Conservation (phyloP, 2,329 filamentous ascomycete genomes). For the Scedosporium aurantiacum region DNA sequence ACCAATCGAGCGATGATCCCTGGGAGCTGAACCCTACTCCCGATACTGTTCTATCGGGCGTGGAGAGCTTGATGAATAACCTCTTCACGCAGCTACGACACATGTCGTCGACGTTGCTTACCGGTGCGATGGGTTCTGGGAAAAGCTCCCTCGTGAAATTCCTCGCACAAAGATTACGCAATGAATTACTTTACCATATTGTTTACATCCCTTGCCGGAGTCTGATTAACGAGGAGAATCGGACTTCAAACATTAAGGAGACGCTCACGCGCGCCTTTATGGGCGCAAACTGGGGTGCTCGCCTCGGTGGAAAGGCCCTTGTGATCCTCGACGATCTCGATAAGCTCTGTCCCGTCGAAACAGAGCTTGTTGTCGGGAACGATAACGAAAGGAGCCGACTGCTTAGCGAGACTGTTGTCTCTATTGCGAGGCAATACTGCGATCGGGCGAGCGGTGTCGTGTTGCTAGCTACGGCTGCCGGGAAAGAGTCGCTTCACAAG, state of each 20-base stretch:
- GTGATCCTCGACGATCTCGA: slow-evolving; percentile 91
- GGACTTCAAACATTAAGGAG: slow-evolving; percentile 84
- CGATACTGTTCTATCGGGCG: slow-evolving; percentile 63
- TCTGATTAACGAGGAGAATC: slow-evolving; percentile 80
- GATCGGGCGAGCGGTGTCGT: slow-evolving; percentile 70
- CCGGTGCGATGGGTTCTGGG: slow-evolving; percentile 79
- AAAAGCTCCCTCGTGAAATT: slow-evolving; percentile 75
- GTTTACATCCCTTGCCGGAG: slow-evolving; percentile 81
- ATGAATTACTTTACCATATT: slow-evolving; percentile 66
- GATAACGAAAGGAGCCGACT: slow-evolving; percentile 90
- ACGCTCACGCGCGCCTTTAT: slow-evolving; percentile 76
- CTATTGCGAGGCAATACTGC: slow-evolving; percentile 76
- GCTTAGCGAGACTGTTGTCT: slow-evolving; percentile 78
- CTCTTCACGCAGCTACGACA: slow-evolving; percentile 68
- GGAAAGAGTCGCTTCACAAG: slow-evolving; percentile 85
- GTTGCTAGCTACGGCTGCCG: slow-evolving; percentile 79
- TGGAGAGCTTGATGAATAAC: slow-evolving; percentile 64
- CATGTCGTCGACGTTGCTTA: slow-evolving; percentile 79
- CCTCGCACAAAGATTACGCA: slow-evolving; percentile 61
- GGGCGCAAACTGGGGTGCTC: slow-evolving; percentile 80
- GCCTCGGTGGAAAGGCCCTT: slow-evolving; percentile 70
- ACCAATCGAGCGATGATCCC: slow-evolving; percentile 26
- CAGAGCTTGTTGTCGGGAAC: slow-evolving; percentile 84
- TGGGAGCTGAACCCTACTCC: slow-evolving; percentile 45
- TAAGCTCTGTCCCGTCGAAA: slow-evolving; percentile 84